Evolutionary conservation across 768 basidiomycete genomes (phyloP).

Genomic region (Scleroderma citrinum): DNA sequence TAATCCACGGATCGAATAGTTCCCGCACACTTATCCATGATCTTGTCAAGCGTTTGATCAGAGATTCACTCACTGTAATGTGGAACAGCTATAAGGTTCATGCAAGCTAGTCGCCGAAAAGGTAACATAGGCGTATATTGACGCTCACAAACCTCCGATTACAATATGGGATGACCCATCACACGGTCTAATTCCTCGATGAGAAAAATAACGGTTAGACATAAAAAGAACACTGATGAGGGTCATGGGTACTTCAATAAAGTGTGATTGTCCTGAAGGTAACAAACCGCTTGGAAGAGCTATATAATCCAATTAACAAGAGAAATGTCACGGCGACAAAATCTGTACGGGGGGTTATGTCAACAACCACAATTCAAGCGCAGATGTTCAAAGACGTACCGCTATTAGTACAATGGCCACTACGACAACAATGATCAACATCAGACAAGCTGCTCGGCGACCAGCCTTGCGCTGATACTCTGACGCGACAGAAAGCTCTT

Average conservation of each 20-base stretch:
- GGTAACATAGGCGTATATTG: too few relatives aligned
- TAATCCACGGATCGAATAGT: too few relatives aligned
- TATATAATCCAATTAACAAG: neutral
- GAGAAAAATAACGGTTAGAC: constrained; percentile 15
- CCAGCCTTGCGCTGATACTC: constrained; percentile 96
- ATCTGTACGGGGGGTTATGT: neutral
- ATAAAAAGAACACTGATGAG: constrained; percentile 18
- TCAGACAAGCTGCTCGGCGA: constrained; percentile 80
- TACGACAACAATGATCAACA: constrained; percentile 83
- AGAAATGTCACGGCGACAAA: neutral
- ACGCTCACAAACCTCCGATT: too few relatives aligned
- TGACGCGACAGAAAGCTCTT: constrained; percentile 83
- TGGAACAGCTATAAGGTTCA: too few relatives aligned
- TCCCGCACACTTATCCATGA: too few relatives aligned
- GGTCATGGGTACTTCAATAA: constrained; percentile 1
- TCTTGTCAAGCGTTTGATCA: too few relatives aligned
- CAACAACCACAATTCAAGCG: neutral
- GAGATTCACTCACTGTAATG: too few relatives aligned
- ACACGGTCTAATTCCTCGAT: too few relatives aligned
- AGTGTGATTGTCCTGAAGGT: neutral
- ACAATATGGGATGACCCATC: too few relatives aligned
- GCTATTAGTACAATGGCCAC: constrained; percentile 85
- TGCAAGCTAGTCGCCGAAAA: too few relatives aligned
- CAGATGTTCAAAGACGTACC: constrained; percentile 45
- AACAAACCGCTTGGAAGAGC: neutral